phyloP scores from a whole-genome alignment of 306 rosid genomes.

The Cucurbita ficifolia region DNA sequence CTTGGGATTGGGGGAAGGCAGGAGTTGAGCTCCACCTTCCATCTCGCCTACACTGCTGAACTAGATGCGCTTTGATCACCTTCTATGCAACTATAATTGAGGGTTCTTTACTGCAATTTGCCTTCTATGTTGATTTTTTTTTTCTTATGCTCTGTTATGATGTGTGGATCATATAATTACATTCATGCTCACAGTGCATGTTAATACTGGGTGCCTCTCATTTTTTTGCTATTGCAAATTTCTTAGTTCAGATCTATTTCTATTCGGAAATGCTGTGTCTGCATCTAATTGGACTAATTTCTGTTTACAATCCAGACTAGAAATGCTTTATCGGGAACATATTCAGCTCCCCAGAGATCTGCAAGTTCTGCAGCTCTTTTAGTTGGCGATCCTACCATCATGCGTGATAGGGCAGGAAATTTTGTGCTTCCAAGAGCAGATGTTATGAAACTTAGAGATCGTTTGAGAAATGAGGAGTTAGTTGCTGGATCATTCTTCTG shows the following conservation, averaged over 20 bases:
- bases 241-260: not conserved
- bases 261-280: not conserved
- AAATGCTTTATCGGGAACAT: slow-evolving; percentile 97
- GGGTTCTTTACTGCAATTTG: not conserved
- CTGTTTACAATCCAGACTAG: slow-evolving; percentile 55
- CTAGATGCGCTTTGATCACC: not conserved
- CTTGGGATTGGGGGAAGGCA: too few species aligned
- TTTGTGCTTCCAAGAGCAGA: slow-evolving; percentile 99
- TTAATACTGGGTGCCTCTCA: not conserved
- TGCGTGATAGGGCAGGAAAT: slow-evolving; percentile 91
- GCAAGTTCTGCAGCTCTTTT: slow-evolving; percentile 98
- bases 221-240: not conserved
- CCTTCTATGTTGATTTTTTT: not conserved
- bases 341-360: slow-evolving; percentile 96
- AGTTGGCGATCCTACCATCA: slow-evolving; percentile 82
- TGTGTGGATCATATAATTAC: not conserved
- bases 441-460: slow-evolving; percentile 96
- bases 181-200: not conserved
- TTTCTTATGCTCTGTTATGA: not conserved
- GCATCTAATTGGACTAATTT: not conserved
- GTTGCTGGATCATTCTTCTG: slow-evolving; percentile 82
- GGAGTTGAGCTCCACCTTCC: too few species aligned
- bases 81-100: not conserved
- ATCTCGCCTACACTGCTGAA: too few species aligned
- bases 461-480: slow-evolving; percentile 90